A percentile compares a stretch with the other conserved stretches of the same genome.
Evolutionary conservation across 352 stramenopile genomes (phyloP).

Genomic region (Globisporangium viniferum): DNA sequence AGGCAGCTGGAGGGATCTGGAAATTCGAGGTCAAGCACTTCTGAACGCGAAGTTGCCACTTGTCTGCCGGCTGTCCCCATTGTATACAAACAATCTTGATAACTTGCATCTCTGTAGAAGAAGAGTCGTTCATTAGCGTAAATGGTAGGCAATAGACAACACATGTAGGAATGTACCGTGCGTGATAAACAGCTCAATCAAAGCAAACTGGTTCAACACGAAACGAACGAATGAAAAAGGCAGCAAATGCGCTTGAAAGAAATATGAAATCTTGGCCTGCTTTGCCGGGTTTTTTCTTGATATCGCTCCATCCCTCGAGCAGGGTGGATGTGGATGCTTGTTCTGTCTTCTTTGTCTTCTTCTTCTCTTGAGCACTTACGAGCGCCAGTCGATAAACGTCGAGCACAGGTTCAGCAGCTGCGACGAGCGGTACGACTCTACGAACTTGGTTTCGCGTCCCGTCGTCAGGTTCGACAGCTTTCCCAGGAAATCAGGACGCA

Average conservation of each 20-base stretch:
- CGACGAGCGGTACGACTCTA: slow-evolving; percentile 52
- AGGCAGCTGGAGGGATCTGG: slow-evolving; percentile 32
- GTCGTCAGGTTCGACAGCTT: slow-evolving; percentile 36
- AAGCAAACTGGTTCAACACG: background rate
- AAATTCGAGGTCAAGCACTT: slow-evolving; percentile 52
- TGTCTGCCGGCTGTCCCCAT: background rate
- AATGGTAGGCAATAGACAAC: slow-evolving; percentile 1
- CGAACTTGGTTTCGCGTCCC: slow-evolving; percentile 45
- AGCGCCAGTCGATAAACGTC: slow-evolving; percentile 60
- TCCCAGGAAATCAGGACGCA: slow-evolving; percentile 47
- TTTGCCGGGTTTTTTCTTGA: background rate
- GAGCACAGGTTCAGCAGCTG: slow-evolving; percentile 56
- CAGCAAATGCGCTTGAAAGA: background rate
- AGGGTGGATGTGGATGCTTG: background rate
- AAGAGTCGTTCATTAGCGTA: slow-evolving; percentile 4
- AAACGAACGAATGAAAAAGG: background rate
- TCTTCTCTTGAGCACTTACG: slow-evolving; percentile 15
- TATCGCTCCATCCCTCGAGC: background rate
- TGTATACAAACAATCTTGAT: background rate
- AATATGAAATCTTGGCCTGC: background rate
- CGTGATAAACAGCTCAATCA: slow-evolving; percentile 2
- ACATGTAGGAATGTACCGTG: slow-evolving; percentile 2
- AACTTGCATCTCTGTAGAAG: background rate
- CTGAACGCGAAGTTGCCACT: slow-evolving; percentile 4
- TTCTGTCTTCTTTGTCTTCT: background rate